Percentiles rank a stretch among this genome's conserved stretches.
Conservation (phyloP, 1,284 basidiomycete species). For the Pseudomicrostroma phylloplanum region DNA sequence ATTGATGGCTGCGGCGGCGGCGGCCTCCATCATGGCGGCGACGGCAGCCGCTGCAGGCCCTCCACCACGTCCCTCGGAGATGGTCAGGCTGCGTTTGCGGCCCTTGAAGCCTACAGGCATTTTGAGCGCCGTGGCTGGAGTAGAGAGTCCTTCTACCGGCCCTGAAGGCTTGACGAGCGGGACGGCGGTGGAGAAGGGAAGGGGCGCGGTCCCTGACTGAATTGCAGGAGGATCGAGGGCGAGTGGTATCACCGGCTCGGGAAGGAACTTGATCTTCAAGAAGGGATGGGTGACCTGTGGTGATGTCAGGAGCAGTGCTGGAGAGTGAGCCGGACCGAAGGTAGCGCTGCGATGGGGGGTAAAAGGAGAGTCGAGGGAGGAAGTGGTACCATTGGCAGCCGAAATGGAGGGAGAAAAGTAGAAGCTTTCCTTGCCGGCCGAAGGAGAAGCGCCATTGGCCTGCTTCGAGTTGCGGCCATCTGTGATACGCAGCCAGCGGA, state of each 20-base stretch:
- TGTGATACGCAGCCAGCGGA: neutral
- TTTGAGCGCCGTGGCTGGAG: neutral
- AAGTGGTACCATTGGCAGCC: neutral
- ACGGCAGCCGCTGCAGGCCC: neutral
- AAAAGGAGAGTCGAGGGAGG: neutral
- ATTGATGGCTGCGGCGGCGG: neutral
- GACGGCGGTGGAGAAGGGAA: neutral
- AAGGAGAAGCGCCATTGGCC: neutral
- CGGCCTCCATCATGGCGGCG: neutral
- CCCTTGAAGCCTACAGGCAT: constrained; percentile 1
- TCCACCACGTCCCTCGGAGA: neutral
- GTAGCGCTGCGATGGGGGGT: too few species aligned
- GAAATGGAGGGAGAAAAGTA: neutral
- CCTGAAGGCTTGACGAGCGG: neutral
- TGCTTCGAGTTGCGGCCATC: neutral
- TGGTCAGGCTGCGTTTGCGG: constrained; percentile 7
- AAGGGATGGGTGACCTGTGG: neutral
- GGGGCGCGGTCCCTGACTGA: neutral
- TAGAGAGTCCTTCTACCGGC: neutral
- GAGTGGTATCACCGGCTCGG: neutral
- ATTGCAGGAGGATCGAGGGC: neutral
- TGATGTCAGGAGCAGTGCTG: neutral
- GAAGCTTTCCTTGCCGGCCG: neutral
- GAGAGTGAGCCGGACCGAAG: too few species aligned
- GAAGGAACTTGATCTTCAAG: neutral